Evolutionary conservation across 805 yeast genomes (phyloP).

Genomic region (Metschnikowia drakensbergensis): DNA sequence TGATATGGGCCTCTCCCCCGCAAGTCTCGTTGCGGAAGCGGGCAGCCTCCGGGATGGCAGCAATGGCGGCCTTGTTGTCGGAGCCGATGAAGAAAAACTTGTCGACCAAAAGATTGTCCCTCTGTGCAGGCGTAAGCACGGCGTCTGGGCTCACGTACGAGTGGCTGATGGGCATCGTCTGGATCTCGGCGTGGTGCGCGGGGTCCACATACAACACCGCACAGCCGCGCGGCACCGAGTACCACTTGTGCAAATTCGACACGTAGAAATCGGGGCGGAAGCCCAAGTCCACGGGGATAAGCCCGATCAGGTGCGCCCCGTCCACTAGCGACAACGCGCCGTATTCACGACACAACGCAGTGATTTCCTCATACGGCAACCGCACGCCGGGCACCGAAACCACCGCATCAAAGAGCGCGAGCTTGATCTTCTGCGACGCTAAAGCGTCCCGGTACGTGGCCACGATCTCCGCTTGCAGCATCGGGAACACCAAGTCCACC

Average conservation of each 20-base stretch:
- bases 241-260: slow-evolving; percentile 71
- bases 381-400: slow-evolving; percentile 61
- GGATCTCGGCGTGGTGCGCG: slow-evolving; percentile 46
- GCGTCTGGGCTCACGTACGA: slow-evolving; percentile 36
- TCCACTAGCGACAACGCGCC: slow-evolving; percentile 56
- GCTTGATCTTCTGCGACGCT: slow-evolving; percentile 22
- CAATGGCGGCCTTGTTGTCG: slow-evolving; percentile 40
- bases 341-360: slow-evolving; percentile 42
- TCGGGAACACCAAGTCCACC: slow-evolving; percentile 17
- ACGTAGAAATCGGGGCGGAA: slow-evolving; percentile 57
- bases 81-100: slow-evolving; percentile 54
- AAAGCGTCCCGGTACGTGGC: slow-evolving; percentile 22
- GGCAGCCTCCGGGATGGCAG: slow-evolving; percentile 46
- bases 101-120: slow-evolving; percentile 31
- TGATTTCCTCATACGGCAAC: slow-evolving; percentile 53
- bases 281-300: slow-evolving; percentile 41
- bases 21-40: slow-evolving; percentile 50
- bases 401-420: slow-evolving; percentile 55
- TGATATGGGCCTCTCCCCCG: slow-evolving; percentile 57
- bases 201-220: slow-evolving; percentile 57
- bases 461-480: slow-evolving; percentile 22
- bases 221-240: slow-evolving; percentile 52
- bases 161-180: slow-evolving; percentile 58
- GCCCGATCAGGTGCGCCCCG: slow-evolving; percentile 70
- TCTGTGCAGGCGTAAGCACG: slow-evolving; percentile 19